These are phyloP conservation scores for Aspergillus novoparasiticus DNA, from an alignment of 2,329 filamentous ascomycete species.

Conservation along the genomic window DNA sequence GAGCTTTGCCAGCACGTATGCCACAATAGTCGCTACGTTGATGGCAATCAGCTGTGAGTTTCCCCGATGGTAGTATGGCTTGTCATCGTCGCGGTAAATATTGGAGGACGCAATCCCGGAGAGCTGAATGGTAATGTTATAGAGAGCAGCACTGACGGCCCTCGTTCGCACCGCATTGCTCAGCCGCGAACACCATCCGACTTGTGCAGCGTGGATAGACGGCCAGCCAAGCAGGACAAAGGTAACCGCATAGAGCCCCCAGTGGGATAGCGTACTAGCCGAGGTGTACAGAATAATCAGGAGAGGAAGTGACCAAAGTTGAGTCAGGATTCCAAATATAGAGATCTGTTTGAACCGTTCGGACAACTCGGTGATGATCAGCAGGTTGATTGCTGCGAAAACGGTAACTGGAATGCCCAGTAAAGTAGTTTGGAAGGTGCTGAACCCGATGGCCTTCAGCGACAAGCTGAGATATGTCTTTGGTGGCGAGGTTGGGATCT, in stretches of 20 bases:
- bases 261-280: slow-evolving; percentile 37
- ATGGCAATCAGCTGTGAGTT: slow-evolving; percentile 49
- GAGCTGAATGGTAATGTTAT: slow-evolving; percentile 53
- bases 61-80: slow-evolving; percentile 49
- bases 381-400: slow-evolving; percentile 43
- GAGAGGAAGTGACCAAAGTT: slow-evolving; percentile 56
- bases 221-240: neutral
- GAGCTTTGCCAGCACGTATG: slow-evolving; percentile 45
- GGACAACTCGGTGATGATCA: slow-evolving; percentile 29
- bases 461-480: slow-evolving; percentile 48
- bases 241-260: slow-evolving; percentile 45
- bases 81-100: slow-evolving; percentile 57
- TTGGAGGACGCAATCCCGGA: slow-evolving; percentile 45
- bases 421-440: slow-evolving; percentile 25
- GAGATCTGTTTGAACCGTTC: slow-evolving; percentile 47
- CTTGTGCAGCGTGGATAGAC: slow-evolving; percentile 50
- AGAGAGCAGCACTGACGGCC: slow-evolving; percentile 52
- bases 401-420: slow-evolving; percentile 40
- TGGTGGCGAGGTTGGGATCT: slow-evolving; percentile 46
- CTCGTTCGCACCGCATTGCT: slow-evolving; percentile 54
- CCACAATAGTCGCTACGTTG: slow-evolving; percentile 50
- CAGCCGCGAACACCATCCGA: slow-evolving; percentile 52
- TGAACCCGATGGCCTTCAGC: neutral
- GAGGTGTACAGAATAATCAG: slow-evolving; percentile 48
- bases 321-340: slow-evolving; percentile 49